These are phyloP conservation scores for Choiromyces venosus DNA, from an alignment of 495 filamentous ascomycete species.

Conservation along the genomic window DNA sequence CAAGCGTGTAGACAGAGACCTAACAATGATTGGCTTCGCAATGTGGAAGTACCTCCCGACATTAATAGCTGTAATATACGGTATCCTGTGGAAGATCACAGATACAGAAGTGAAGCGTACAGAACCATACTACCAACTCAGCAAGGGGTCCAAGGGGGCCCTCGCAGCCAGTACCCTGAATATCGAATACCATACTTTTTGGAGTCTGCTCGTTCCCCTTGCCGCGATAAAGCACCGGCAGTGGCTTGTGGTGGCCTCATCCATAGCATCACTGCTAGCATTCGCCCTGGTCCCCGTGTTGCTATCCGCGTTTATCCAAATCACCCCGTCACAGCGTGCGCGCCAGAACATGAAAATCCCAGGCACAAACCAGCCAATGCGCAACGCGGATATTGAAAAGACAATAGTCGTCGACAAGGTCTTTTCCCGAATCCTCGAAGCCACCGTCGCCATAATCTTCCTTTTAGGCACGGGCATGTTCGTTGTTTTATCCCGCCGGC, in stretches of 20 bases:
- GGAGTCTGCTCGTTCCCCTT: constrained; percentile 58
- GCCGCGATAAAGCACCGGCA: constrained; percentile 56
- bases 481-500: constrained; percentile 49
- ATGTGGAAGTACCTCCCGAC: constrained; percentile 68
- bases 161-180: constrained; percentile 64
- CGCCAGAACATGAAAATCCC: constrained; percentile 39
- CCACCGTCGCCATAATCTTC: constrained; percentile 50
- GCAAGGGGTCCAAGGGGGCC: constrained; percentile 54
- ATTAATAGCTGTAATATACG: constrained; percentile 61
- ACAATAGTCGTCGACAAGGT: constrained; percentile 51
- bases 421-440: constrained; percentile 58
- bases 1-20: constrained; percentile 47
- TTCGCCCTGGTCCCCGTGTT: constrained; percentile 59
- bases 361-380: constrained; percentile 17
- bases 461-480: constrained; percentile 45
- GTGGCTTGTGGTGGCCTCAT: constrained; percentile 60
- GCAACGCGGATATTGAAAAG: constrained; percentile 43
- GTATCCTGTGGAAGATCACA: constrained; percentile 67
- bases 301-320: constrained; percentile 54
- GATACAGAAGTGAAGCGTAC: constrained; percentile 70
- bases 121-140: constrained; percentile 70
- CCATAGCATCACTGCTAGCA: constrained; percentile 57
- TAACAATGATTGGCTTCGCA: constrained; percentile 56
- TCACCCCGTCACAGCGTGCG: constrained; percentile 47
- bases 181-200: constrained; percentile 64